Percentiles rank a stretch among this genome's conserved stretches.
Evolutionary conservation across 2,329 filamentous ascomycete species (phyloP).

Genomic region (Fusarium marasasianum): DNA sequence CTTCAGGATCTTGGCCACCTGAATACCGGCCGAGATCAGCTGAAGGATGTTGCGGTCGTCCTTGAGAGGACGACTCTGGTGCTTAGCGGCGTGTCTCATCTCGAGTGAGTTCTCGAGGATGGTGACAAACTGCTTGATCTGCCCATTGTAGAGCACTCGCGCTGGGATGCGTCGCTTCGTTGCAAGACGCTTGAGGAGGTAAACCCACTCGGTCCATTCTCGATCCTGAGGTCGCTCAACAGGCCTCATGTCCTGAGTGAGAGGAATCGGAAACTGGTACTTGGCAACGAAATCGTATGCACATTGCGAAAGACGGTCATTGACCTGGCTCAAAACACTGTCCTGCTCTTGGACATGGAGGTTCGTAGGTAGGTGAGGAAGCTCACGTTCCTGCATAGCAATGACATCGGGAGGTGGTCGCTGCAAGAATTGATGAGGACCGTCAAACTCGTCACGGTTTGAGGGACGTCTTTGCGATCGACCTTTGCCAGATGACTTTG

Average conservation of each 20-base stretch:
- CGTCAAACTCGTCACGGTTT: conserved; percentile 90
- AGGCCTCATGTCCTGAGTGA: conserved; percentile 83
- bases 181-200: conserved; percentile 83
- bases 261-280: conserved; percentile 88
- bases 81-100: conserved; percentile 85
- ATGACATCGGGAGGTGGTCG: conserved; percentile 76
- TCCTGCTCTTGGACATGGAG: conserved; percentile 87
- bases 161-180: conserved; percentile 88
- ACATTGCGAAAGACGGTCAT: conserved; percentile 84
- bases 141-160: conserved; percentile 84
- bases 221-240: conserved; percentile 78
- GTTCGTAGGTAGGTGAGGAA: conserved; percentile 84
- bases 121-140: conserved; percentile 91
- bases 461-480: conserved; percentile 74
- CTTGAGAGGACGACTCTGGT: conserved; percentile 83
- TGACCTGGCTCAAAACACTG: conserved; percentile 80
- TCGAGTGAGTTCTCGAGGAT: conserved; percentile 88
- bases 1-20: conserved; percentile 88
- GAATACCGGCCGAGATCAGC: conserved; percentile 85
- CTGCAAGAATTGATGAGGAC: conserved; percentile 83
- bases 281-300: conserved; percentile 91
- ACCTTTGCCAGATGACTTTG: conserved; percentile 58
- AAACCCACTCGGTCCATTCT: conserved; percentile 94
- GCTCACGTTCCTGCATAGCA: conserved; percentile 79
- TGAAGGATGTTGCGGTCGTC: conserved; percentile 90